phyloP scores from a whole-genome alignment of 306 rosid species.

The Rosa multiflora region DNA sequence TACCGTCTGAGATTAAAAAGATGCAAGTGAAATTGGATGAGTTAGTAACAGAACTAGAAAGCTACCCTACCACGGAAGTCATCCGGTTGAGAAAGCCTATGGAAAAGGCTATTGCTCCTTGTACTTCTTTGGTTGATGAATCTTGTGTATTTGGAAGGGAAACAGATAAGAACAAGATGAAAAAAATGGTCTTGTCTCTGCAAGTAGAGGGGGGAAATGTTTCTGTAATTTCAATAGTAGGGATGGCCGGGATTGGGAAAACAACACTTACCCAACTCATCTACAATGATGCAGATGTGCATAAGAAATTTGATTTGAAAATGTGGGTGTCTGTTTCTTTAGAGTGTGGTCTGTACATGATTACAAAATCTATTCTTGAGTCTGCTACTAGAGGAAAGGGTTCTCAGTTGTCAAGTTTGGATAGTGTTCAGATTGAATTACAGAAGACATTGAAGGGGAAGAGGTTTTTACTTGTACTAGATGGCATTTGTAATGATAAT shows the following conservation, averaged over 20 bases:
- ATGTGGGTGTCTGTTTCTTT: slow-evolving; percentile 31
- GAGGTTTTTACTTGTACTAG: slow-evolving; percentile 22
- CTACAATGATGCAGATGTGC: slow-evolving; percentile 24
- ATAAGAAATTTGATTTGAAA: slow-evolving; percentile 9
- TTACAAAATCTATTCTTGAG: background rate
- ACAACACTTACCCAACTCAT: slow-evolving; percentile 33
- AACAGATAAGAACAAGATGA: background rate
- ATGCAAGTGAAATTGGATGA: slow-evolving; percentile 12
- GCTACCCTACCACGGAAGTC: background rate
- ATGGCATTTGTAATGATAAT: slow-evolving; percentile 19
- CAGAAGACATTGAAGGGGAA: background rate
- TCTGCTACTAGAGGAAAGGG: background rate
- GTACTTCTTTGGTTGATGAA: slow-evolving; percentile 11
- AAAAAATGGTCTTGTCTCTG: background rate
- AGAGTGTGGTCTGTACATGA: background rate
- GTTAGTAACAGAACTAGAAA: slow-evolving; percentile 13
- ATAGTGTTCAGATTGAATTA: background rate
- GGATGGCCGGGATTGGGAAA: slow-evolving; percentile 32
- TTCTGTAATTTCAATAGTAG: slow-evolving; percentile 14
- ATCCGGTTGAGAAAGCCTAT: background rate
- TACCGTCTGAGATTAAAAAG: slow-evolving; percentile 9
- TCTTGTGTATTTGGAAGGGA: slow-evolving; percentile 19
- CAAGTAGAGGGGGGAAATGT: background rate
- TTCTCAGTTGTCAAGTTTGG: background rate
- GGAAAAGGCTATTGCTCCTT: background rate